phyloP scores from a whole-genome alignment of 2,329 filamentous ascomycete genomes.

The Colletotrichum sp. region DNA sequence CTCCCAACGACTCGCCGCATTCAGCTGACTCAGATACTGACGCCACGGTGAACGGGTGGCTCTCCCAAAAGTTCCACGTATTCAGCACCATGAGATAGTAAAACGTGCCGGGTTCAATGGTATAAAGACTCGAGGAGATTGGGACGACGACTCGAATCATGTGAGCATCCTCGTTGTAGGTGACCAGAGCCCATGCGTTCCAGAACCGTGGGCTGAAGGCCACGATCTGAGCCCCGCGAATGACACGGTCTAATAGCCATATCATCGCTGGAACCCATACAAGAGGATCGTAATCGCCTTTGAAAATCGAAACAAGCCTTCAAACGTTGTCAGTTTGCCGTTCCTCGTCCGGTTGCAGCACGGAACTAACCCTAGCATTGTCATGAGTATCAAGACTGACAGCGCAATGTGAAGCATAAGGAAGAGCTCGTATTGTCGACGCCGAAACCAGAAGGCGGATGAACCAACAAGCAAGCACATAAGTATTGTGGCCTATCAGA shows the following conservation, averaged over 20 bases:
- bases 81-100: slow-evolving; percentile 51
- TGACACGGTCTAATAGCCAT: slow-evolving; percentile 54
- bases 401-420: slow-evolving; percentile 55
- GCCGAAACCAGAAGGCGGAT: slow-evolving; percentile 57
- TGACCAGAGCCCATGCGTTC: slow-evolving; percentile 35
- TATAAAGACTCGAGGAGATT: slow-evolving; percentile 34
- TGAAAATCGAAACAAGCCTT: slow-evolving; percentile 54
- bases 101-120: slow-evolving; percentile 43
- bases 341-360: background rate
- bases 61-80: slow-evolving; percentile 48
- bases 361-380: slow-evolving; percentile 46
- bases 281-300: slow-evolving; percentile 50
- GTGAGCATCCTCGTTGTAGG: slow-evolving; percentile 41
- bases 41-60: slow-evolving; percentile 54
- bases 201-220: slow-evolving; percentile 43
- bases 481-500: slow-evolving; percentile 39
- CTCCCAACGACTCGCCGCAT: slow-evolving; percentile 22
- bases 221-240: slow-evolving; percentile 47
- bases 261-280: slow-evolving; percentile 54
- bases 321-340: background rate
- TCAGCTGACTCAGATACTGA: slow-evolving; percentile 18
- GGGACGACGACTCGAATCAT: slow-evolving; percentile 46
- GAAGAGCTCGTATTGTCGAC: slow-evolving; percentile 56
- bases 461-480: slow-evolving; percentile 51
- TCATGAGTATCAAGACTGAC: slow-evolving; percentile 51